phyloP scores from a whole-genome alignment of 257 asterid species.

The Ophiorrhiza pumila region DNA sequence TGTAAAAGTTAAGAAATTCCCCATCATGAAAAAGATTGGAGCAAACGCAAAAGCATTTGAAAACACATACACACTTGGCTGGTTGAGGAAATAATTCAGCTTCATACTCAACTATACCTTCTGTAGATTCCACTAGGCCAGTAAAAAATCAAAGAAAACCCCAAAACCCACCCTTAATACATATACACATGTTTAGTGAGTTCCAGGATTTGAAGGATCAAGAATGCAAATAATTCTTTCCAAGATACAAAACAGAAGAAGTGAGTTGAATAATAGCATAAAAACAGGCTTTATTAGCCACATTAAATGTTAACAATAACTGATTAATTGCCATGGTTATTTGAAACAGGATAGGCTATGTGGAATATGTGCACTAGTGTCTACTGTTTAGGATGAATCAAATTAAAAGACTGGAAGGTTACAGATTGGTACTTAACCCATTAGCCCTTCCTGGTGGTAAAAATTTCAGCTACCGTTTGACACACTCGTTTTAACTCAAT shows the following conservation, averaged over 20 bases:
- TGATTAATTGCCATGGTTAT: not conserved
- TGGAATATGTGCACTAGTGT: not conserved
- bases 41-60: not conserved
- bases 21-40: not conserved
- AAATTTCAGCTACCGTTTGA: not conserved
- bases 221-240: not conserved
- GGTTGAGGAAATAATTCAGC: not conserved
- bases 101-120: not conserved
- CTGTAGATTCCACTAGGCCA: no score
- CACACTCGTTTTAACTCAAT: not conserved
- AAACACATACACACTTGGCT: not conserved
- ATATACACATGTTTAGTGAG: not conserved
- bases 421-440: not conserved
- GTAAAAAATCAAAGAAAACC: not conserved
- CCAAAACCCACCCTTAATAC: not conserved
- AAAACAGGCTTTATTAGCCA: not conserved
- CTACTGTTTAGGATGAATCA: not conserved
- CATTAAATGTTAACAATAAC: not conserved
- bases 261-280: no score
- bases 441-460: not conserved
- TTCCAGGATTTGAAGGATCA: not conserved
- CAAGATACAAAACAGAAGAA: constrained; percentile 4
- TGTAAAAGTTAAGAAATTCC: not conserved
- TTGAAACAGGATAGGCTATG: no score
- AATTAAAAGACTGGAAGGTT: not conserved